Evolutionary conservation across 1,139 yeast genomes (phyloP).

Genomic region (Scheffersomyces illinoinensis): DNA sequence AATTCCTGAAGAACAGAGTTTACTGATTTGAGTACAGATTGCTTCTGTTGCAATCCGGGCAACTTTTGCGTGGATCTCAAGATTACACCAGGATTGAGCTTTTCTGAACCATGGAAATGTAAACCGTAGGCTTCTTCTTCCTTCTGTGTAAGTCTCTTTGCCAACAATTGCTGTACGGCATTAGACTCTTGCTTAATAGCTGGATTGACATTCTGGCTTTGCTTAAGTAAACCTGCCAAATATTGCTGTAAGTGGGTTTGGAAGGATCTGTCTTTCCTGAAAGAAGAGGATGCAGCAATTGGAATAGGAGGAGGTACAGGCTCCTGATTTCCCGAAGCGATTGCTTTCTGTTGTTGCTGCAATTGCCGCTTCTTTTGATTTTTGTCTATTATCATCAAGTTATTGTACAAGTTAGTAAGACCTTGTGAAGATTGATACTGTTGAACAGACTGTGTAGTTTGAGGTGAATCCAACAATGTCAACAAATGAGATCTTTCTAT

Average conservation of each 20-base stretch:
- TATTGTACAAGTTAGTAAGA: conserved; percentile 78
- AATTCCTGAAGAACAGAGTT: conserved; percentile 74
- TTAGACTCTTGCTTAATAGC: conserved; percentile 36
- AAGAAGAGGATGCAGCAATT: conserved; percentile 53
- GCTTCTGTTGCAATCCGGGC: conserved; percentile 50
- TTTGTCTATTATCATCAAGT: conserved; percentile 77
- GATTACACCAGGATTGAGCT: conserved; percentile 74
- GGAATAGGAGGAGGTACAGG: conserved; percentile 64
- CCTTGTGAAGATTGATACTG: conserved; percentile 90
- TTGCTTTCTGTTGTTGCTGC: conserved; percentile 43
- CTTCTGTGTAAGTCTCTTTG: conserved; percentile 64
- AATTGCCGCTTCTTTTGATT: conserved; percentile 45
- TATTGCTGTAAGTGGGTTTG: conserved; percentile 54
- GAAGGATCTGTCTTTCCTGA: conserved; percentile 51
- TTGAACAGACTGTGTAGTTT: conserved; percentile 69
- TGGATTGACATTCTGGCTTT: conserved; percentile 29
- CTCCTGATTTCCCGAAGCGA: conserved; percentile 24
- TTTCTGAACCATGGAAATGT: conserved; percentile 72
- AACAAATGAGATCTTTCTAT: conserved; percentile 79
- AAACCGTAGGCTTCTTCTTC: conserved; percentile 89
- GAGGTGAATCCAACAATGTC: conserved; percentile 85
- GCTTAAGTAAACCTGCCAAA: conserved; percentile 40
- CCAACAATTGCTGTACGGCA: conserved; percentile 44
- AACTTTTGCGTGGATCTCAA: conserved; percentile 66
- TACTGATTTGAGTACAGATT: conserved; percentile 74